Percentiles rank a stretch among this genome's conserved stretches.
phyloP scores from a whole-genome alignment of 2,329 filamentous ascomycete genomes.

The Thelonectria rubi region DNA sequence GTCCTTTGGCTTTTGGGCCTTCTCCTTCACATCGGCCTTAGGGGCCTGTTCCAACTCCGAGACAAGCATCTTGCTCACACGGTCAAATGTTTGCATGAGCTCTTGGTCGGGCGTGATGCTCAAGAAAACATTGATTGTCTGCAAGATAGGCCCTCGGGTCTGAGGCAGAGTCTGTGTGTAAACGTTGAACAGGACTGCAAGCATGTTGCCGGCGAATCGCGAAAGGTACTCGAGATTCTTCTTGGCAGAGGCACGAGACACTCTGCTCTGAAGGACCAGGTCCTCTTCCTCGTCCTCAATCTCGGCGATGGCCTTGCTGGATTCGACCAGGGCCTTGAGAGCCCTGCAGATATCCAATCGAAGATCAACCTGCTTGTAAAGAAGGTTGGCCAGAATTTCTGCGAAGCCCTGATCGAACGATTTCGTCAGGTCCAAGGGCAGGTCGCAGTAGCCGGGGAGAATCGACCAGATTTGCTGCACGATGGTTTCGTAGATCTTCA shows the following conservation, averaged over 20 bases:
- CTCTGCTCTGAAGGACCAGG: constrained; percentile 78
- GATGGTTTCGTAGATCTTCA: constrained; percentile 97
- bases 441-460: constrained; percentile 92
- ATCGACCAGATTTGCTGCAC: constrained; percentile 96
- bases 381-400: constrained; percentile 87
- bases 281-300: constrained; percentile 75
- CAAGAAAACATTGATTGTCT: constrained; percentile 93
- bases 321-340: constrained; percentile 88
- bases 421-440: constrained; percentile 80
- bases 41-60: constrained; percentile 67
- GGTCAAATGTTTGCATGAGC: constrained; percentile 86
- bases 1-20: constrained; percentile 67
- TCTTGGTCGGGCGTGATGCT: constrained; percentile 84
- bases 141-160: constrained; percentile 87
- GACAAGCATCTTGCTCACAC: constrained; percentile 86
- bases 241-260: constrained; percentile 77
- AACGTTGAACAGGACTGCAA: constrained; percentile 98
- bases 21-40: constrained; percentile 68
- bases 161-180: constrained; percentile 97
- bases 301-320: constrained; percentile 82
- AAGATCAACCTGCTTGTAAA: constrained; percentile 91
- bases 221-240: constrained; percentile 86
- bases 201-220: constrained; percentile 82
- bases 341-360: constrained; percentile 87
- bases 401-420: constrained; percentile 90